Percentiles rank a stretch among this genome's conserved stretches.
Evolutionary conservation across 2,329 filamentous ascomycete genomes (phyloP).

Genomic region (Sporothrix dimorphospora): DNA sequence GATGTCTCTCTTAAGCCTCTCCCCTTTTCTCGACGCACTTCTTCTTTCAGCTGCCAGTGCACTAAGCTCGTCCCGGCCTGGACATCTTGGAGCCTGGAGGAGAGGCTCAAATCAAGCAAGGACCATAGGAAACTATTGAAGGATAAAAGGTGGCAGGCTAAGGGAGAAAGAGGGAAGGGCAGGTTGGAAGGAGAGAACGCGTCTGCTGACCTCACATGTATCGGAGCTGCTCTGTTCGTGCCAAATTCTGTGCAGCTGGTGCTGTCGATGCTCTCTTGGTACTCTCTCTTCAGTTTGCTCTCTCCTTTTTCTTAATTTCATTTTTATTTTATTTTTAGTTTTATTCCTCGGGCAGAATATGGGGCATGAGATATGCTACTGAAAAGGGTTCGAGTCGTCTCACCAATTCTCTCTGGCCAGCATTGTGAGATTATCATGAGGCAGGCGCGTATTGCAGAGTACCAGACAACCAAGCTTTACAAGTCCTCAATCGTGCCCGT

Average conservation of each 20-base stretch:
- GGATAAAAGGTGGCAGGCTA: background rate
- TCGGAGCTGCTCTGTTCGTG: background rate
- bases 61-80: background rate
- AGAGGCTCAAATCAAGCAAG: conserved; percentile 1
- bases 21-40: background rate
- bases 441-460: background rate
- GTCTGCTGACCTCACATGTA: background rate
- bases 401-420: background rate
- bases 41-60: background rate
- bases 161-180: background rate
- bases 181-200: background rate
- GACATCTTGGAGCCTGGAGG: background rate
- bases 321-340: too few species aligned
- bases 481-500: background rate
- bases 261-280: background rate
- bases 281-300: background rate
- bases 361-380: background rate
- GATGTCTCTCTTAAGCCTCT: background rate
- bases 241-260: background rate
- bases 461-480: background rate
- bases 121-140: background rate
- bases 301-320: too few species aligned
- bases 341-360: too few species aligned
- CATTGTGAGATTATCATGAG: too few species aligned
- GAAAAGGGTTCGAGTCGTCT: background rate